A percentile compares a stretch with the other conserved stretches of the same genome.
phyloP scores from a whole-genome alignment of 2,329 filamentous ascomycete genomes.

The Xylaria sp. region DNA sequence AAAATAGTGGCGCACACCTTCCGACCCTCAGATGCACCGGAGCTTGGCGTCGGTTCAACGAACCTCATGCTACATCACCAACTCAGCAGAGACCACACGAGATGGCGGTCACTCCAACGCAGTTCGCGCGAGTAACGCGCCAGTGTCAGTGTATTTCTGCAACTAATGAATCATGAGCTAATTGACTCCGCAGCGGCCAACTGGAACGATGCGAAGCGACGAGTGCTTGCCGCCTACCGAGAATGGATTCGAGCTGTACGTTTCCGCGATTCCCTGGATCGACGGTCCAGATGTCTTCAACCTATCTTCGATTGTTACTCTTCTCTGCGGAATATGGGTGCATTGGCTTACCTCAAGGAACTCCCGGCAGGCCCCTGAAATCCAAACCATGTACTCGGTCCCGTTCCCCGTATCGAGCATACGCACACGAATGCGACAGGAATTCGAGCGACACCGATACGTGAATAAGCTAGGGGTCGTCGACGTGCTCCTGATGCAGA shows the following conservation, averaged over 20 bases:
- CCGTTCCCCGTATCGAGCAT: conserved; percentile 87
- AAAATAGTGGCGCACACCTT: conserved; percentile 40
- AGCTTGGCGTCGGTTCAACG: conserved; percentile 49
- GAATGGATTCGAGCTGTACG: conserved; percentile 97
- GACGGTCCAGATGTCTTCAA: background rate
- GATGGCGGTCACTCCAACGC: conserved; percentile 93
- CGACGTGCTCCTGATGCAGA: conserved; percentile 90
- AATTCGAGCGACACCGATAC: conserved; percentile 95
- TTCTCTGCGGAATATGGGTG: background rate
- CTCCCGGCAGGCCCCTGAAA: conserved; percentile 83
- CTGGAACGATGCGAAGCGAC: conserved; percentile 87
- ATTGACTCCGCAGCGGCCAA: conserved; percentile 73
- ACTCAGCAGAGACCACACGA: conserved; percentile 57
- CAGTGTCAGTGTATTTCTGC: conserved; percentile 69
- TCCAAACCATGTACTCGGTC: conserved; percentile 96
- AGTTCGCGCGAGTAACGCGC: conserved; percentile 84
- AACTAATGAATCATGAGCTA: conserved; percentile 48
- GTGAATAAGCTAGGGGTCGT: conserved; percentile 89
- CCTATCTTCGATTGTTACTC: background rate
- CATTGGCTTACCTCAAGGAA: conserved; percentile 29
- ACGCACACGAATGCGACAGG: conserved; percentile 92
- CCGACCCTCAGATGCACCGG: conserved; percentile 28
- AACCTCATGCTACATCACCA: conserved; percentile 46
- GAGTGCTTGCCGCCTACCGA: conserved; percentile 90
- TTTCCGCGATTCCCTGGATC: conserved; percentile 46